Base-by-base conservation (phyloP, 2,329 filamentous ascomycete species). In the Cordyceps cicadae region DNA sequence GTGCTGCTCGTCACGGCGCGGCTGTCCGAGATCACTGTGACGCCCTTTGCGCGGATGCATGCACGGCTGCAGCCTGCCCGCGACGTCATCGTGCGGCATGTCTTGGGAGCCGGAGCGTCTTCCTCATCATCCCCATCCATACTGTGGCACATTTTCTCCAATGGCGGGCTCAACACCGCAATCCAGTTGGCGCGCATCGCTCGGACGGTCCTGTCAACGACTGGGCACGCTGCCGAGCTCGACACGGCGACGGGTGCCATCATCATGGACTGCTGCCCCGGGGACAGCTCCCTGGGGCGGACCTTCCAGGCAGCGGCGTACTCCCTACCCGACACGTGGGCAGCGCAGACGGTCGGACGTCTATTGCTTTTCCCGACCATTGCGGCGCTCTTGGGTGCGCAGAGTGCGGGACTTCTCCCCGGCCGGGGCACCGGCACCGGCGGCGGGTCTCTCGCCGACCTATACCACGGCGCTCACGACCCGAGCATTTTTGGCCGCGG, bases 191-290 rank as follows among this genome's bases (percentile, higher is more conserved):
- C 50, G 2, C 53, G 45, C 17, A 61, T 61, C 7, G 24, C 53
- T 3, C 52, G 53, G 1, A n/a, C 3, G 4, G 45, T 24, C 1
- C 52, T 55, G 12, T 26, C 26, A 1, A 32, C 60, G 7, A 37
- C 12, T 11, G 15, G 29, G 1, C 19, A 11, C 3, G 21, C 8
- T 39, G 32, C 15, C 5, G 54, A 51, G 3, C 54, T 59, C 5
- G 54, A 58, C 26, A 17, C 37, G n/a, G 54, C 60, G 11, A 37
- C 48, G 26, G 46, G 60, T 24, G 55, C 41, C 21, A 50, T 62
- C 45, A 59, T 62, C 29, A 50, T 62, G 49, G 60, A 62, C 54
- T 62, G 60, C 60, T 59, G 60, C 34, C 60, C 60, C 6, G 51
- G 54, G n/a, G 54, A 58, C 45, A 19, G 32, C 45, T 57, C 54